phyloP scores from a whole-genome alignment of 768 basidiomycete species.

The Kwoniella heveanensis region DNA sequence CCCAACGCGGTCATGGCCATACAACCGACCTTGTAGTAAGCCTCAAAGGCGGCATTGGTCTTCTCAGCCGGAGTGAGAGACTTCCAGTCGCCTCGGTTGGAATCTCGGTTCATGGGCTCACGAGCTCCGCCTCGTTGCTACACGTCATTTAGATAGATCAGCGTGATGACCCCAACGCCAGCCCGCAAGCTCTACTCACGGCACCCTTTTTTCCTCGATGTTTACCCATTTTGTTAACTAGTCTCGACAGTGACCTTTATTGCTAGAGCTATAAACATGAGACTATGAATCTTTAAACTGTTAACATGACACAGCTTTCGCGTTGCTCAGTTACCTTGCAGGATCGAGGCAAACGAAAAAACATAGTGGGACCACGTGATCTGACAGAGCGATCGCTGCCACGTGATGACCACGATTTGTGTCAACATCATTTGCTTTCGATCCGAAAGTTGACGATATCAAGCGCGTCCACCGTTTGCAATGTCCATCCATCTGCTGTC shows the following conservation, averaged over 20 bases:
- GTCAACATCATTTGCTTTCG: slow-evolving; percentile 4
- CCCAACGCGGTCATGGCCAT: neutral
- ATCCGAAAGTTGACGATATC: neutral
- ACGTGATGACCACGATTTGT: slow-evolving; percentile 5
- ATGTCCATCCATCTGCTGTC: no score
- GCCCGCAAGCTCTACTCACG: neutral
- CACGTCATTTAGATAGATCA: slow-evolving; percentile 1
- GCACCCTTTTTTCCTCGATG: slow-evolving; percentile 16
- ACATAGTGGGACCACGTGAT: slow-evolving; percentile 12
- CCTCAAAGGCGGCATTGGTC: slow-evolving; percentile 57
- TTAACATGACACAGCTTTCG: neutral
- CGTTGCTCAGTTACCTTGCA: neutral
- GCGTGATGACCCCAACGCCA: neutral
- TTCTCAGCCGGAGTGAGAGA: slow-evolving; percentile 28
- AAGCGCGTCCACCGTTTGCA: slow-evolving; percentile 1
- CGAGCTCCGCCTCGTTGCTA: slow-evolving; percentile 15
- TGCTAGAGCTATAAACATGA: no score
- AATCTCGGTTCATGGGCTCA: slow-evolving; percentile 13
- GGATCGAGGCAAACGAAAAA: slow-evolving; percentile 3
- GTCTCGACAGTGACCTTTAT: no score
- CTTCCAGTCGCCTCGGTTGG: slow-evolving; percentile 30
- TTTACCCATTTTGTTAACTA: slow-evolving; percentile 16
- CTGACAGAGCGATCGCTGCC: neutral
- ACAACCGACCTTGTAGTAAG: slow-evolving; percentile 58
- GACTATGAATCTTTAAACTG: neutral